Base-by-base conservation (phyloP, 2,329 filamentous ascomycete genomes). In the Teratosphaeria pseudoeucalypti region DNA sequence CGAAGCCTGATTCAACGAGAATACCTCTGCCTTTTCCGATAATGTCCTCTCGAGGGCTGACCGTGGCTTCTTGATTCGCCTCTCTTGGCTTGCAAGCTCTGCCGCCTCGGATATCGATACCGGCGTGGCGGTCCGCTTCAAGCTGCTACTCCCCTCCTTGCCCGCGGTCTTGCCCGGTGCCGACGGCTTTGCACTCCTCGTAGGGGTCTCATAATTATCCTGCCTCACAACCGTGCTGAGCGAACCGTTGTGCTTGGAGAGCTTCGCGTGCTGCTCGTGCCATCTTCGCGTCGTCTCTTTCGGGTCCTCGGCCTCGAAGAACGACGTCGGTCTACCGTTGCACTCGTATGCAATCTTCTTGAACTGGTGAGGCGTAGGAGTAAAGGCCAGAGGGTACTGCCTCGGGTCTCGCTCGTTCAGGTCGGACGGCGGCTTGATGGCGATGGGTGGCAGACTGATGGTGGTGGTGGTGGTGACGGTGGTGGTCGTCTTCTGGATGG, bases 381-480 rank as follows among this genome's bases (percentile, higher is more conserved):
- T 86, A 63, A 83, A 82, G 43, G 92, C 92, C 34, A 99, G 79
- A 47, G 94, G 94, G 72, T 95, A 99, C 67, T 94, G 85, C 72
- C 95, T 95, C 14, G 87, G 81, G 73, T 97, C 91, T 60, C 96
- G 83, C 58, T 86, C 82, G 61, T 82, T 79, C 37, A 91, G 81
- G 57, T 85, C 83, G 57, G 84, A 83, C 27, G 90, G 87, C 61
- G 89, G 83, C 64, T 85, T 85, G 65, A 96, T 84, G 59, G 89
- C 80, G 60, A 96, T 79, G n/a, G 90, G 90, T 54, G 92, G 92
- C 65, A 94, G 95, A 16, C 79, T 74, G 75, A 90, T 81, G 73
- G 86, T 90, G 1, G 92, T 95, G 0, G 90, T 95, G 0, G 91
- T 96, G 0, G 92, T 96, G 0, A 92, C 96, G 1, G 92, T 96